phyloP scores from a whole-genome alignment of 164 flowering plant species.

The Buxus sempervirens region DNA sequence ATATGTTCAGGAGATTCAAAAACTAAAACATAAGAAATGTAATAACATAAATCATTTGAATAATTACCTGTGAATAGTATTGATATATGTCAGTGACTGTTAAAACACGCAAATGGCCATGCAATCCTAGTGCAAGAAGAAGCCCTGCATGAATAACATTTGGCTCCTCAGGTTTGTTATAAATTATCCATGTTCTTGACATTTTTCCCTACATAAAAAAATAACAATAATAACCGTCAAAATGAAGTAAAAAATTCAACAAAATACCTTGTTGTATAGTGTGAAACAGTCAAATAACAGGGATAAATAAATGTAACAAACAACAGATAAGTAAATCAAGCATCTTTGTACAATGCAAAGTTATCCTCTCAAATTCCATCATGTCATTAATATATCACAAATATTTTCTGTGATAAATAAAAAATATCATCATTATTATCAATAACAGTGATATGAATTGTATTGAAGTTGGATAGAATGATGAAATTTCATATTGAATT shows the following conservation, averaged over 20 bases:
- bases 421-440: too few species aligned
- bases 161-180: slow-evolving; percentile 86
- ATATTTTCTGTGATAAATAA: too few species aligned
- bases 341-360: not conserved
- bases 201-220: slow-evolving; percentile 69
- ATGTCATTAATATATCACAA: too few species aligned
- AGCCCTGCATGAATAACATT: slow-evolving; percentile 88
- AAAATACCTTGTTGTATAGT: not conserved
- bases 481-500: too few species aligned
- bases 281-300: not conserved
- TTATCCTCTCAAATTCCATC: too few species aligned
- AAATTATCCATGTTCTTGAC: slow-evolving; percentile 93
- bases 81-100: slow-evolving; percentile 67
- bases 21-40: not conserved
- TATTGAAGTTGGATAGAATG: too few species aligned
- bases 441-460: too few species aligned
- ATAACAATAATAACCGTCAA: not conserved
- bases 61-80: slow-evolving; percentile 72
- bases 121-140: slow-evolving; percentile 89
- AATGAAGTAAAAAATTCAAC: not conserved
- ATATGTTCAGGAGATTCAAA: not conserved
- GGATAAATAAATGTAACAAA: not conserved
- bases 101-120: slow-evolving; percentile 82
- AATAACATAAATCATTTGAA: not conserved
- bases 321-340: not conserved